phyloP scores from a whole-genome alignment of 2,329 filamentous ascomycete species.

The Arthroderma uncinatum region DNA sequence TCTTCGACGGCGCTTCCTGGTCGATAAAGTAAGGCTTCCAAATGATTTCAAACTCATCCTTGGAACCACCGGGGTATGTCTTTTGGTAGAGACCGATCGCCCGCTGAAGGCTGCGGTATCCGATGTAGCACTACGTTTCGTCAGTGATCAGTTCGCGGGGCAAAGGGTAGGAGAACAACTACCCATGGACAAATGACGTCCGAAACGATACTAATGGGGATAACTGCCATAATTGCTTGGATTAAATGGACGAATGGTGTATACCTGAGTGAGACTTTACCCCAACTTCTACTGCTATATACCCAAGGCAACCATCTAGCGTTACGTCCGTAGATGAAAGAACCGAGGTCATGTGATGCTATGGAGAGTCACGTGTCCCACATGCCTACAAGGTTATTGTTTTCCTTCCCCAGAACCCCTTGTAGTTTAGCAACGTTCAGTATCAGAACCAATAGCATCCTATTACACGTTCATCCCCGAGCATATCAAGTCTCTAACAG shows the following conservation, averaged over 20 bases:
- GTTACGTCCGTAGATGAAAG: too few species aligned
- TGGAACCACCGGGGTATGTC: conserved; percentile 14
- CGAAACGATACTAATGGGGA: conserved; percentile 7
- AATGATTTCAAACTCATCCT: conserved; percentile 9
- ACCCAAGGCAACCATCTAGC: too few species aligned
- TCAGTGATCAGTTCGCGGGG: neutral
- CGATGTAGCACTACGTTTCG: conserved; percentile 15
- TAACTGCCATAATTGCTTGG: conserved; percentile 6
- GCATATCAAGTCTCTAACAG: too few species aligned
- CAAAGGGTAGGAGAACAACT: neutral
- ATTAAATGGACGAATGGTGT: neutral
- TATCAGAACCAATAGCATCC: too few species aligned
- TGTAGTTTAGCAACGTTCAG: too few species aligned
- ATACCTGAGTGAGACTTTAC: too few species aligned
- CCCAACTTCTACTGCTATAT: too few species aligned
- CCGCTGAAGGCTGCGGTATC: conserved; percentile 12
- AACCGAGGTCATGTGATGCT: too few species aligned
- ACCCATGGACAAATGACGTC: conserved; percentile 11
- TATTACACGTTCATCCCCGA: too few species aligned
- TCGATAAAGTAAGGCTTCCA: conserved; percentile 16
- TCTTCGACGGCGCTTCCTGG: conserved; percentile 12
- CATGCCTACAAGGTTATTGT: too few species aligned
- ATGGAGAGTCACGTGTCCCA: too few species aligned
- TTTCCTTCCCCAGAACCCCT: too few species aligned
- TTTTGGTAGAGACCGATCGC: conserved; percentile 14